Percentiles rank a stretch among this genome's conserved stretches.
Evolutionary conservation across 495 filamentous ascomycete genomes (phyloP).

Genomic region (Penicillium crystallinum): DNA sequence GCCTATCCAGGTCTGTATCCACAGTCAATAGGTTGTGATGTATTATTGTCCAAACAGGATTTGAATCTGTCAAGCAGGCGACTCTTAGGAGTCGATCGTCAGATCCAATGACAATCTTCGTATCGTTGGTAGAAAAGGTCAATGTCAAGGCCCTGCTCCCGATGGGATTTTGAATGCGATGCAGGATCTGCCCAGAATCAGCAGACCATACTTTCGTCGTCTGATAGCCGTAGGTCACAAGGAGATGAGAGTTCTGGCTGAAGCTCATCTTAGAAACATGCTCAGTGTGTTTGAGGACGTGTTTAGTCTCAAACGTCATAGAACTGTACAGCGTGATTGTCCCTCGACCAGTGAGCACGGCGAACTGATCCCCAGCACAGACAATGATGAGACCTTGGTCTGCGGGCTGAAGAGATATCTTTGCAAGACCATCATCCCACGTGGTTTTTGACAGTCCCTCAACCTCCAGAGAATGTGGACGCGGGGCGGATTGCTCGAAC

Average conservation of each 20-base stretch:
- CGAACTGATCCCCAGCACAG: background rate
- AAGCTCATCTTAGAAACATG: background rate
- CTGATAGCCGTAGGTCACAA: background rate
- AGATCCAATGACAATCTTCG: background rate
- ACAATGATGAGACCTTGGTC: background rate
- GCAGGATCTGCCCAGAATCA: background rate
- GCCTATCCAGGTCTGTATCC: background rate
- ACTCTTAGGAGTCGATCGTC: background rate
- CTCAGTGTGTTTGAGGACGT: background rate
- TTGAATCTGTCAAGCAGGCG: background rate
- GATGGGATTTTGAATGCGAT: background rate
- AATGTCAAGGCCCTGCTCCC: background rate
- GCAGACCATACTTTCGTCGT: background rate
- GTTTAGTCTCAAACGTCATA: background rate
- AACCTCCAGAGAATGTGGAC: background rate
- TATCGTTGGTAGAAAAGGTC: background rate
- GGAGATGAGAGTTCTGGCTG: background rate
- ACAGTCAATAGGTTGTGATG: background rate
- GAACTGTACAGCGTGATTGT: background rate
- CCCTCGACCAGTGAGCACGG: background rate
- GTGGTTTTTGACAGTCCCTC: background rate
- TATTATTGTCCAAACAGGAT: background rate
- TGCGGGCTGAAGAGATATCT: background rate
- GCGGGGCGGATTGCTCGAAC: background rate
- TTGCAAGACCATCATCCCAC: background rate